phyloP scores from a whole-genome alignment of 345 rosid species.

The Corchorus olitorius region DNA sequence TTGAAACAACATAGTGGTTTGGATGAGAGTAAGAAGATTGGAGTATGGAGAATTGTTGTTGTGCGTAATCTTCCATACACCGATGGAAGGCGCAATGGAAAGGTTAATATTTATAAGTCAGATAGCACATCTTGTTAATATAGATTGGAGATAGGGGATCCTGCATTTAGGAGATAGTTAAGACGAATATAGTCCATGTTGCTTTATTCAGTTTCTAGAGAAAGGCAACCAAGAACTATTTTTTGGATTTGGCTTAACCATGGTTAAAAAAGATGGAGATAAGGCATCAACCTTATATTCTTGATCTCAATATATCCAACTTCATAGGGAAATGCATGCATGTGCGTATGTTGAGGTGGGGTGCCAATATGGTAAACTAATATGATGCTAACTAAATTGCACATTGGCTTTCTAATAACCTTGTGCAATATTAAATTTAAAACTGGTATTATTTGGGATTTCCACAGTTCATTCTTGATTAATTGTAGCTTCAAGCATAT shows the following conservation, averaged over 20 bases:
- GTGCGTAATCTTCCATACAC: slow-evolving; percentile 82
- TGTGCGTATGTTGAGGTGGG: too few relatives aligned
- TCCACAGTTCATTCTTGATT: neutral
- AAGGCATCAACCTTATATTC: neutral
- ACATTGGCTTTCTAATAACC: too few relatives aligned
- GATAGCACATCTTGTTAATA: neutral
- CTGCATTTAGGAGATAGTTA: neutral
- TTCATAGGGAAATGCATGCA: neutral
- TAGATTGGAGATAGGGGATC: neutral
- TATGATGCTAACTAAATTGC: too few relatives aligned
- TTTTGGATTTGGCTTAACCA: slow-evolving; percentile 8
- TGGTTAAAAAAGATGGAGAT: neutral
- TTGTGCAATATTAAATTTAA: neutral
- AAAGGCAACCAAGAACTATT: neutral
- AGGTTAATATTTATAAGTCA: slow-evolving; percentile 45
- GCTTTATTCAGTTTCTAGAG: neutral
- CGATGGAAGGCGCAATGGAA: slow-evolving; percentile 94
- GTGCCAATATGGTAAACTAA: too few relatives aligned
- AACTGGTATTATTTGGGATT: neutral
- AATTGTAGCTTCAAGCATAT: neutral
- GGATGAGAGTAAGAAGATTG: slow-evolving; percentile 56
- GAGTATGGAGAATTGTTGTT: slow-evolving; percentile 92
- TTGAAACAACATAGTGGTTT: slow-evolving; percentile 64
- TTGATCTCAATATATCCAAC: neutral
- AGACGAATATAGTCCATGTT: neutral